A percentile compares a stretch with the other conserved stretches of the same genome.
Evolutionary conservation across 257 asterid species (phyloP).

Genomic region (Penstemon eatonii): DNA sequence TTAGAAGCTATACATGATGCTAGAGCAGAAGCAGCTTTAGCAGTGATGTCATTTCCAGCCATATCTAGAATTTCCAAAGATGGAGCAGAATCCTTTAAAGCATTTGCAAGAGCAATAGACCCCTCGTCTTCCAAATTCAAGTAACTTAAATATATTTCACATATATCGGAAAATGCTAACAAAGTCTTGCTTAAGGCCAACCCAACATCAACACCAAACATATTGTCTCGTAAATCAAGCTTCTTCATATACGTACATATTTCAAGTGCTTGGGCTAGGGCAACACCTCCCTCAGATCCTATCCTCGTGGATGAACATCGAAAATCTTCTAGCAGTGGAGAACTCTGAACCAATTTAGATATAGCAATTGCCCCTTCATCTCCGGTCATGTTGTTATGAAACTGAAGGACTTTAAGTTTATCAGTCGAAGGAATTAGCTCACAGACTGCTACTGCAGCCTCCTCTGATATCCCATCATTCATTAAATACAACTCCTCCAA

Average conservation of each 20-base stretch:
- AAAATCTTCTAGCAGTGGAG: constrained; percentile 72
- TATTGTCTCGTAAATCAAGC: constrained; percentile 87
- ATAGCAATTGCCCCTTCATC: constrained; percentile 90
- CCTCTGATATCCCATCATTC: constrained; percentile 86
- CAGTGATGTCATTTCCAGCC: constrained; percentile 94
- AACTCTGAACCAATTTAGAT: constrained; percentile 55
- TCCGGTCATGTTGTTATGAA: constrained; percentile 92
- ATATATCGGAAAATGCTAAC: constrained; percentile 51
- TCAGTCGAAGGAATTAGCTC: constrained; percentile 80
- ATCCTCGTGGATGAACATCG: constrained; percentile 89
- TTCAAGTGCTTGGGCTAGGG: constrained; percentile 67
- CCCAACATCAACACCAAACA: constrained; percentile 86
- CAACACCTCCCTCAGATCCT: constrained; percentile 79
- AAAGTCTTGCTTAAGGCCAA: constrained; percentile 57
- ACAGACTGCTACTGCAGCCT: constrained; percentile 76
- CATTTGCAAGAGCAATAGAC: constrained; percentile 65
- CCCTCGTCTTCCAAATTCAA: constrained; percentile 90
- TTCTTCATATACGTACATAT: constrained; percentile 59
- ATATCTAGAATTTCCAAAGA: constrained; percentile 73
- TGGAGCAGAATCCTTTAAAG: constrained; percentile 67
- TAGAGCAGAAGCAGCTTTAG: constrained; percentile 69
- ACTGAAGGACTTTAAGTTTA: constrained; percentile 67
- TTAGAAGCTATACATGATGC: constrained; percentile 76
- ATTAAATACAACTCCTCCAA: constrained; percentile 89
- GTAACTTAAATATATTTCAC: constrained; percentile 76